Evolutionary conservation across 345 rosid genomes (phyloP).

Genomic region (Aquilaria malaccensis): DNA sequence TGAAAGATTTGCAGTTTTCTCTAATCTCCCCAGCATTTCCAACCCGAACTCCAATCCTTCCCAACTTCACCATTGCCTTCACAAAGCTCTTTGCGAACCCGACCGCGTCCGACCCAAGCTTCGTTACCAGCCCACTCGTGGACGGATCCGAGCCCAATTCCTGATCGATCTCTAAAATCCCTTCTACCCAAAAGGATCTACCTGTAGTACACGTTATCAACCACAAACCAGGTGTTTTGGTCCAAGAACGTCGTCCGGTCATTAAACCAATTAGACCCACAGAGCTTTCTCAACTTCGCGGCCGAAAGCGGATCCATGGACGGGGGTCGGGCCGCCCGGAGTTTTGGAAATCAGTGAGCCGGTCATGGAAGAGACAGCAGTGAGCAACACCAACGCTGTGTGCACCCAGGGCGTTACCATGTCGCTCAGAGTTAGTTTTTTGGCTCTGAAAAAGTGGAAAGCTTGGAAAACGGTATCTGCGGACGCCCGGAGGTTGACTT

Average conservation of each 20-base stretch:
- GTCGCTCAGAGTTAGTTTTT: constrained; percentile 37
- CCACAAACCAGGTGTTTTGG: constrained; percentile 36
- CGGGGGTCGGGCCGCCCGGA: constrained; percentile 35
- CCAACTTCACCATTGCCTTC: constrained; percentile 57
- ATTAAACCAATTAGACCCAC: constrained; percentile 16
- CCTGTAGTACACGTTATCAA: constrained; percentile 45
- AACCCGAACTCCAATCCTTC: constrained; percentile 36
- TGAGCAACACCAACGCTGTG: constrained; percentile 72
- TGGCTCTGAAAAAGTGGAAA: constrained; percentile 26
- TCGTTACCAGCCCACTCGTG: constrained; percentile 33
- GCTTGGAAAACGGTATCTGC: constrained; percentile 31
- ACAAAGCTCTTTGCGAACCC: constrained; percentile 40
- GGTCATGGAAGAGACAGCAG: constrained; percentile 48
- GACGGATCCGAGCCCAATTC: constrained; percentile 39
- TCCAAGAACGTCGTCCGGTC: constrained; percentile 59
- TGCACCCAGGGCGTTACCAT: constrained; percentile 72
- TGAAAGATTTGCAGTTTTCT: constrained; percentile 48
- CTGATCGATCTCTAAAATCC: constrained; percentile 57
- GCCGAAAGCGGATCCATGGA: constrained; percentile 43
- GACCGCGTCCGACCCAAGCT: constrained; percentile 24
- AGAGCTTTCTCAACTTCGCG: constrained; percentile 29
- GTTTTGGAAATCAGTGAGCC: constrained; percentile 39
- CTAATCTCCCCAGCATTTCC: constrained; percentile 59
- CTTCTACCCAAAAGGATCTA: constrained; percentile 37
- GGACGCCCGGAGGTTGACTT: constrained; percentile 68